phyloP scores from a whole-genome alignment of 257 asterid genomes.

The Scutellaria barbata region DNA sequence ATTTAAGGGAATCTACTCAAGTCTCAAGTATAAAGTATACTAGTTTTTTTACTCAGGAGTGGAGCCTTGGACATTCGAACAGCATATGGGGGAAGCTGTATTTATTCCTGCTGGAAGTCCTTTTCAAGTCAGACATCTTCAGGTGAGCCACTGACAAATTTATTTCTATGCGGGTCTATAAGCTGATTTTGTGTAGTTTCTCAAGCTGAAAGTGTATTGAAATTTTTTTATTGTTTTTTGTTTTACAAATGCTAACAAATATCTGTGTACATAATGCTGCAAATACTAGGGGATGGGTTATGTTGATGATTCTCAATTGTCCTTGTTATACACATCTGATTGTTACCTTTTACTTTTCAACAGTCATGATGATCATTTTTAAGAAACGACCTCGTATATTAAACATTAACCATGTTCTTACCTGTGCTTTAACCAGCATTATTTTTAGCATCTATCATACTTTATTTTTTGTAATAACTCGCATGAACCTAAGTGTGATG shows the following conservation, averaged over 20 bases:
- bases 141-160: constrained; percentile 54
- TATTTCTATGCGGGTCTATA: constrained; percentile 9
- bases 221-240: neutral
- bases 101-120: constrained; percentile 97
- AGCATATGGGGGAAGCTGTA: constrained; percentile 84
- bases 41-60: constrained; percentile 56
- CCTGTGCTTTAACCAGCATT: constrained; percentile 3
- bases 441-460: constrained; percentile 11
- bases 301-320: neutral
- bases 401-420: neutral
- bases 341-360: neutral
- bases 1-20: neutral
- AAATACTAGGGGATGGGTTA: neutral
- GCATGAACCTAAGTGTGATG: neutral
- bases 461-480: neutral
- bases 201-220: constrained; percentile 2
- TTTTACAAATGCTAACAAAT: neutral
- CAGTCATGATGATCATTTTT: neutral
- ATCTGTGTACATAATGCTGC: neutral
- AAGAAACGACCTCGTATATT: neutral
- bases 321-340: neutral
- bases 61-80: constrained; percentile 96
- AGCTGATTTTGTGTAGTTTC: constrained; percentile 1
- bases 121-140: constrained; percentile 89
- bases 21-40: neutral